phyloP scores from a whole-genome alignment of 306 rosid species.

The Malus sieversii region DNA sequence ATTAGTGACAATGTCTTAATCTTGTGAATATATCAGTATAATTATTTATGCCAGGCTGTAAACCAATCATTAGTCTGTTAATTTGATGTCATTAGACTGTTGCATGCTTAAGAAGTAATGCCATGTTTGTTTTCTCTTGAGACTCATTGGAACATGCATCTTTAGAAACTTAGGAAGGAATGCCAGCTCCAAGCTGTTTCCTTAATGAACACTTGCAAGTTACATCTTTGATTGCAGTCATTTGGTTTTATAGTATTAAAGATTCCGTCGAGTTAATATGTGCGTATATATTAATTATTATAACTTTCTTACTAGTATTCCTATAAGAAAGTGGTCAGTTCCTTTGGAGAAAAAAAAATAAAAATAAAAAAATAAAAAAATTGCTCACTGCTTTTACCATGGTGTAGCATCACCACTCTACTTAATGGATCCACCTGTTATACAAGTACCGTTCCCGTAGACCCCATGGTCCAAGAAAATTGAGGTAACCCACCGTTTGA shows the following conservation, averaged over 20 bases:
- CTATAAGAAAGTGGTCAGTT: background rate
- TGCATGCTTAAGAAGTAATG: slow-evolving; percentile 14
- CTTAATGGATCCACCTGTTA: background rate
- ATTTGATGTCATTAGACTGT: background rate
- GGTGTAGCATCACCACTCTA: background rate
- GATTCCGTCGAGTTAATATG: background rate
- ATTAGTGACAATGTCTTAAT: background rate
- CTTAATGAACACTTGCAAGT: slow-evolving; percentile 2
- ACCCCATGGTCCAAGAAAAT: background rate
- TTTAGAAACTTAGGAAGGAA: background rate
- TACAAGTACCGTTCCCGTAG: background rate
- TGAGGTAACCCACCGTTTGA: background rate
- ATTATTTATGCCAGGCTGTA: background rate
- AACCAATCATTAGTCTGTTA: slow-evolving; percentile 3
- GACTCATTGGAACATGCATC: background rate
- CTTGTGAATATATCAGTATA: background rate
- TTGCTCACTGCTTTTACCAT: background rate
- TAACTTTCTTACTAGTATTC: background rate
- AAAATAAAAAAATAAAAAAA: background rate
- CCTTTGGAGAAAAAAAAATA: background rate
- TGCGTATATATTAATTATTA: background rate
- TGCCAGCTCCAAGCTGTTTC: slow-evolving; percentile 12
- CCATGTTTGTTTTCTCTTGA: background rate
- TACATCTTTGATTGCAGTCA: background rate
- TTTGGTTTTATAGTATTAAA: background rate